Conservation (phyloP, 1,284 basidiomycete genomes). For the Golubevia pallescens region DNA sequence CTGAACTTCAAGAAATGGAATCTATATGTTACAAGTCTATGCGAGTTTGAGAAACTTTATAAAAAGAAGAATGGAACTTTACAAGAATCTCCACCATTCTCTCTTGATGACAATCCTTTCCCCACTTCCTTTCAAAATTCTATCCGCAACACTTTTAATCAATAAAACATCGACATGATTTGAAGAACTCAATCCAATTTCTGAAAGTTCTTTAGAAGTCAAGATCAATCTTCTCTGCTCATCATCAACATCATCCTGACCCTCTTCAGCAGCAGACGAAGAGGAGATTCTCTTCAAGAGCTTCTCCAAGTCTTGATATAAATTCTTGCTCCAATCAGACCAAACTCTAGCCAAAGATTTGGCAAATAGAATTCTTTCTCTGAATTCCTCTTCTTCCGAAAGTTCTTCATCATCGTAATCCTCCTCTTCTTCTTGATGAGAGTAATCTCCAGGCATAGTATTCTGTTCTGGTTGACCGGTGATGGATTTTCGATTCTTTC, state of each 20-base stretch:
- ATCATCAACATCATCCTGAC: neutral
- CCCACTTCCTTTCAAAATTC: no score
- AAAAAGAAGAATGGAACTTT: no score
- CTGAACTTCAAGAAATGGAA: no score
- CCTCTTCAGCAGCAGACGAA: neutral
- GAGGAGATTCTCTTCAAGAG: no score
- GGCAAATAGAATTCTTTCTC: neutral
- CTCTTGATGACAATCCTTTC: no score
- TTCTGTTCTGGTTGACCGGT: no score
- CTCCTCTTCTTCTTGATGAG: neutral
- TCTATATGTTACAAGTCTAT: no score
- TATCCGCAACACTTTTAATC: no score
- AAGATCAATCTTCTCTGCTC: neutral
- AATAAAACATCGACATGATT: neutral
- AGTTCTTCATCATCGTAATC: neutral
- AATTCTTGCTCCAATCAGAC: neutral
- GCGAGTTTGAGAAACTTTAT: no score
- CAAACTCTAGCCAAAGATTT: neutral
- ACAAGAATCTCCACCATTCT: no score
- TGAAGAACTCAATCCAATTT: neutral
- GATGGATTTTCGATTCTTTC: no score
- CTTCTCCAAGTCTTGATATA: neutral
- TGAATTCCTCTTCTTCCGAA: neutral
- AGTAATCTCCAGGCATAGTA: neutral
- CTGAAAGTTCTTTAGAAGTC: neutral